Conservation (phyloP, 208 protist species). For the Crithidia acanthocephali region DNA sequence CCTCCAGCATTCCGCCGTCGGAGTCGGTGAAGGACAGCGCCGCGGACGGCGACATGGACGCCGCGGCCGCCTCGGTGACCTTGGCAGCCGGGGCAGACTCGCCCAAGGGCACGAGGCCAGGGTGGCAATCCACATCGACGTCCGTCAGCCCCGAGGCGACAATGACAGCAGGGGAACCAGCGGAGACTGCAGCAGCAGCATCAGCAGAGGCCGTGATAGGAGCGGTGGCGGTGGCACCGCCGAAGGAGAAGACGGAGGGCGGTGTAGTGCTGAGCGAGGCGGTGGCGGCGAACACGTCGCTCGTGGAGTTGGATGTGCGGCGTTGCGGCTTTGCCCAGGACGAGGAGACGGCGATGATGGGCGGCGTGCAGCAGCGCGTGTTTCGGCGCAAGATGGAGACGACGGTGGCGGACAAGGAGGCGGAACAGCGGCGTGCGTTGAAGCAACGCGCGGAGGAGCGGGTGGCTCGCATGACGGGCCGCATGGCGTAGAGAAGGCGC, state of each 20-base stretch:
- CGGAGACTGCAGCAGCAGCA: not conserved
- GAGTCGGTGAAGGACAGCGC: slow-evolving; percentile 5
- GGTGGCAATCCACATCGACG: slow-evolving; percentile 7
- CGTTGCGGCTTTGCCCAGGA: slow-evolving; percentile 48
- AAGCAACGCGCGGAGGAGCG: slow-evolving; percentile 28
- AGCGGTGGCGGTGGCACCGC: not conserved
- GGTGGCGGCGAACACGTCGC: slow-evolving; percentile 50
- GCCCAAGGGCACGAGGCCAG: not conserved
- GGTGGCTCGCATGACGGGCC: slow-evolving; percentile 31
- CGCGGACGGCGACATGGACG: not conserved
- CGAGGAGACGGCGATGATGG: slow-evolving; percentile 53
- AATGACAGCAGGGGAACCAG: not conserved
- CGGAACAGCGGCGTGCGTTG: slow-evolving; percentile 26
- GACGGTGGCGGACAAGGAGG: slow-evolving; percentile 31
- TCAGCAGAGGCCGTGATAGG: not conserved
- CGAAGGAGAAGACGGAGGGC: slow-evolving; percentile 29
- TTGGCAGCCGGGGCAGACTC: not conserved
- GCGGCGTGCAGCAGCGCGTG: slow-evolving; percentile 39
- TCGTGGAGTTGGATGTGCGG: slow-evolving; percentile 73
- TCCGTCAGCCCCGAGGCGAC: not conserved
- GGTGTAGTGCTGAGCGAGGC: slow-evolving; percentile 48
- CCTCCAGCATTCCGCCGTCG: not conserved
- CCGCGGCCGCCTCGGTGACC: slow-evolving; percentile 13
- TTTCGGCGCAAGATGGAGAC: slow-evolving; percentile 28
- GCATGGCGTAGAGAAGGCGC: not conserved